Evolutionary conservation across 257 asterid genomes (phyloP).

Genomic region (Coffea eugenioides): DNA sequence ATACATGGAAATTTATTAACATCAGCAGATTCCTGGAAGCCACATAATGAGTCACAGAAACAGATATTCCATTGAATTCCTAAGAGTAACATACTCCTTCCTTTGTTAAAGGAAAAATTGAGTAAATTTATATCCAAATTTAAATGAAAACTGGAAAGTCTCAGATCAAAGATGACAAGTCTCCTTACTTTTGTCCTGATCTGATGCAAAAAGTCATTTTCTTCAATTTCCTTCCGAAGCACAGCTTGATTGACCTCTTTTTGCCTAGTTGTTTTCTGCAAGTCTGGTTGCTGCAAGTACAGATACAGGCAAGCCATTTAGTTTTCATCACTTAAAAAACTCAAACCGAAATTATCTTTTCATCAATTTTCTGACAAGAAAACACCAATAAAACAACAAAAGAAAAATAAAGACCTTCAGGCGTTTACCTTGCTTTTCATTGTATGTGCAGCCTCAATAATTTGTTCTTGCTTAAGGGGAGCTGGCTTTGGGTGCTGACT

Average conservation of each 20-base stretch:
- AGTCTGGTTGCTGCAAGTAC: slow-evolving; percentile 41
- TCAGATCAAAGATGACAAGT: neutral
- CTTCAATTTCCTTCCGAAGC: slow-evolving; percentile 40
- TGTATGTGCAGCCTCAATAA: slow-evolving; percentile 30
- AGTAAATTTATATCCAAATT: neutral
- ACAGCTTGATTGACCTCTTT: slow-evolving; percentile 34
- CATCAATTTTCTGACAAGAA: neutral
- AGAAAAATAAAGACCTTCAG: neutral
- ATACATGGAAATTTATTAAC: neutral
- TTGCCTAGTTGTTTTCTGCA: slow-evolving; percentile 36
- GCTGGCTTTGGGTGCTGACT: slow-evolving; percentile 80
- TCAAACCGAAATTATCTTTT: neutral
- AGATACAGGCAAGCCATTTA: slow-evolving; percentile 14
- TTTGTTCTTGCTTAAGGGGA: slow-evolving; percentile 50
- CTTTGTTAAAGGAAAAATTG: neutral
- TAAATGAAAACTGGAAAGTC: neutral
- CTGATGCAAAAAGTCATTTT: slow-evolving; percentile 83
- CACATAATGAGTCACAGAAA: neutral
- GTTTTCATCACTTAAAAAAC: neutral
- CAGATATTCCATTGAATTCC: neutral
- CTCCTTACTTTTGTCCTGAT: slow-evolving; percentile 80
- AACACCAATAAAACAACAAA: neutral
- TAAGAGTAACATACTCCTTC: neutral
- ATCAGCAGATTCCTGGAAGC: neutral
- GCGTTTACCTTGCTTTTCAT: slow-evolving; percentile 58